These are phyloP conservation scores for Fusarium sororula DNA, from an alignment of 2,329 filamentous ascomycete species.

Conservation along the genomic window DNA sequence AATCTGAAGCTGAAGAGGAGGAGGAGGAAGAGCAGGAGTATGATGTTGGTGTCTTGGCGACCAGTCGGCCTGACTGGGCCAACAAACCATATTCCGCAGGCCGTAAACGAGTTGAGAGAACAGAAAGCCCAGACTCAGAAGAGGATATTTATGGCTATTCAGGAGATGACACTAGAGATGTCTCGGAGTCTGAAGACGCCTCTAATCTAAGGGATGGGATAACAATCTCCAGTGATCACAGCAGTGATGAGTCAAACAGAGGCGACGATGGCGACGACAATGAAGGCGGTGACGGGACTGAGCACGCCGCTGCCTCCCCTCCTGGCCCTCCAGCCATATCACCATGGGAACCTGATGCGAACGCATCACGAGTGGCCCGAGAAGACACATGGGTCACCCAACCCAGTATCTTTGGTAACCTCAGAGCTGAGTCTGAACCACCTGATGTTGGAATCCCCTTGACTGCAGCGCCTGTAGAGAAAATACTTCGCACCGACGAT, in stretches of 20 bases:
- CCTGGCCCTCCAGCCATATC: not conserved
- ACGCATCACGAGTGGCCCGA: not conserved
- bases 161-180: not conserved
- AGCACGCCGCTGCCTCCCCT: not conserved
- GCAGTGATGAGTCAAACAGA: not conserved
- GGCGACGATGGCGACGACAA: not conserved
- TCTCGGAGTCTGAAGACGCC: not conserved
- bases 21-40: not conserved
- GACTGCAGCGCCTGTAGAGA: slow-evolving; percentile 44
- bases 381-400: slow-evolving; percentile 38
- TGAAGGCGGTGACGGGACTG: not conserved
- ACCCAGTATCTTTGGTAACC: slow-evolving; percentile 32
- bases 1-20: not conserved
- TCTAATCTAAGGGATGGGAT: not conserved
- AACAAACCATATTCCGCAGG: not conserved
- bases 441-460: slow-evolving; percentile 21
- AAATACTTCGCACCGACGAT: slow-evolving; percentile 47
- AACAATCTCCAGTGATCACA: not conserved
- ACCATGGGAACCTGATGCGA: not conserved
- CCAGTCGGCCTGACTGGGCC: not conserved
- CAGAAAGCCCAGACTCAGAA: not conserved
- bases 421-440: slow-evolving; percentile 11
- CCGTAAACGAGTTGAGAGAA: too few species aligned
- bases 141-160: not conserved
- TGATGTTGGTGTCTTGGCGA: slow-evolving; percentile 11